These are phyloP conservation scores for Populus davidiana DNA, from an alignment of 345 rosid genomes.

Conservation along the genomic window DNA sequence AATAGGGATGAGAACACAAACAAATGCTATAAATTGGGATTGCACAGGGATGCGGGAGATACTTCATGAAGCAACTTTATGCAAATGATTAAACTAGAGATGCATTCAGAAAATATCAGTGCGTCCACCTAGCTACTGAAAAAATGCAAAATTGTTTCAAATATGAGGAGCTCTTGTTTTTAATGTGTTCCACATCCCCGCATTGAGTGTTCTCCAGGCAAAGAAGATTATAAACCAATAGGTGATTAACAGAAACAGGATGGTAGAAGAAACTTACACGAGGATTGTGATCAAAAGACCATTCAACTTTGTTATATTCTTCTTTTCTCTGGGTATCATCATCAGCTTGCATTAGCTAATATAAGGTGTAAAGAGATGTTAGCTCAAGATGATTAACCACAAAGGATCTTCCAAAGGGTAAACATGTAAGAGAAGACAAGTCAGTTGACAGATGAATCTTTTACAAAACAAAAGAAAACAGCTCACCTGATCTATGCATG, in stretches of 20 bases:
- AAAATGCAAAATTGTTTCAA: too few species aligned
- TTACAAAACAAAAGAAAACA: background rate
- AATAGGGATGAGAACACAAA: background rate
- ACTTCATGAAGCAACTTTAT: background rate
- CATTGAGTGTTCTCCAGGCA: background rate
- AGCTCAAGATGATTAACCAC: slow-evolving; percentile 3
- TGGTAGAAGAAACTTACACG: slow-evolving; percentile 47
- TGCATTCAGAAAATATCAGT: background rate
- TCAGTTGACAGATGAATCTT: background rate
- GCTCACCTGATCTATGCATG: background rate
- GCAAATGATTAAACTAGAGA: background rate
- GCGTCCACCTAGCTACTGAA: background rate
- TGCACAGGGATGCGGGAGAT: background rate
- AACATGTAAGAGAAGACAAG: background rate
- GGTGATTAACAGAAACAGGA: background rate
- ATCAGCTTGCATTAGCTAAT: slow-evolving; percentile 50
- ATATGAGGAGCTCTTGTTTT: too few species aligned
- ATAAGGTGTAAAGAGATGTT: slow-evolving; percentile 12
- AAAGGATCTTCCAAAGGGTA: background rate
- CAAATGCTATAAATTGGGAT: background rate
- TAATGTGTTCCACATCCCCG: background rate
- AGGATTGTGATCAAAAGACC: slow-evolving; percentile 63
- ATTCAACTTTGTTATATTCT: slow-evolving; percentile 72
- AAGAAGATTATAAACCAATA: slow-evolving; percentile 2
- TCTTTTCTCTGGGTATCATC: slow-evolving; percentile 43